Conservation (phyloP, 371 early-diverging fungal genomes). For the Syncephalastrum monosporum region DNA sequence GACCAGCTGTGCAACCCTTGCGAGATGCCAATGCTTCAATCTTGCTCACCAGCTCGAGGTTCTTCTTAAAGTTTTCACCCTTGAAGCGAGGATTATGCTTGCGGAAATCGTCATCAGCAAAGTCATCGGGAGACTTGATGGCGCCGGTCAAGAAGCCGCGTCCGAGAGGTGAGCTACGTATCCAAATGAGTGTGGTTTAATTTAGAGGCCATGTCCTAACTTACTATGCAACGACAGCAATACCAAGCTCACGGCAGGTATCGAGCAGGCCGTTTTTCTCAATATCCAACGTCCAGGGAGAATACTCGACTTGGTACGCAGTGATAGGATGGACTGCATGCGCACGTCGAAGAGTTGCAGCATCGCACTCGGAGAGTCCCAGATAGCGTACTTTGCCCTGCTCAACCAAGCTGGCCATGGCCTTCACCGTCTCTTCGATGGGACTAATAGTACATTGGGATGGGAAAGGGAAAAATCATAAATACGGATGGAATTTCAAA, state of each 20-base stretch:
- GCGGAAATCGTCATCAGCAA: slow-evolving; percentile 48
- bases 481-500: background rate
- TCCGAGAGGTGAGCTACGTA: slow-evolving; percentile 44
- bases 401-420: slow-evolving; percentile 60
- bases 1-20: slow-evolving; percentile 39
- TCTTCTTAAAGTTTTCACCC: slow-evolving; percentile 48
- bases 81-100: slow-evolving; percentile 46
- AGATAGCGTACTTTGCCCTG: slow-evolving; percentile 58
- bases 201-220: background rate
- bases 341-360: slow-evolving; percentile 53
- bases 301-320: slow-evolving; percentile 57
- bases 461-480: background rate
- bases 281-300: slow-evolving; percentile 53
- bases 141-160: slow-evolving; percentile 60
- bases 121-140: slow-evolving; percentile 44
- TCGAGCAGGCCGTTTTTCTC: slow-evolving; percentile 51
- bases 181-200: no score
- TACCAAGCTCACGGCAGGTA: slow-evolving; percentile 54
- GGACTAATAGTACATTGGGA: slow-evolving; percentile 14
- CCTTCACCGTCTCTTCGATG: slow-evolving; percentile 55
- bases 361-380: slow-evolving; percentile 60
- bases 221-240: slow-evolving; percentile 55
- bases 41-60: slow-evolving; percentile 52
- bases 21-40: slow-evolving; percentile 39
- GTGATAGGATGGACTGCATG: slow-evolving; percentile 65